phyloP scores from a whole-genome alignment of 495 filamentous ascomycete genomes.

The Trichoderma erinaceum region DNA sequence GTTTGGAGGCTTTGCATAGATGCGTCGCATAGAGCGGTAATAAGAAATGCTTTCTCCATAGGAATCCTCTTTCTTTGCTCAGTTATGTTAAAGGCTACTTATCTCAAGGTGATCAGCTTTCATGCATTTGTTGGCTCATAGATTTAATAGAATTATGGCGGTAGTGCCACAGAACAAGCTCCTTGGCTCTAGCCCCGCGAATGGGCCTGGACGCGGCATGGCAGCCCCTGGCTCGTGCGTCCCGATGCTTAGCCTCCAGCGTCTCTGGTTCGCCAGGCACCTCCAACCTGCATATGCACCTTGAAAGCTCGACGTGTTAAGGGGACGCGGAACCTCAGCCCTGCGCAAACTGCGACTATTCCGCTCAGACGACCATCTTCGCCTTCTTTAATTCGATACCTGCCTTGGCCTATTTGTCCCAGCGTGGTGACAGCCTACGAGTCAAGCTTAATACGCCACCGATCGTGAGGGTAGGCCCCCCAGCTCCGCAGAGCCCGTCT shows the following conservation, averaged over 20 bases:
- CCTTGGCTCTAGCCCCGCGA: not conserved
- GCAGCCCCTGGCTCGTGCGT: constrained; percentile 4
- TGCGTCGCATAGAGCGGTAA: too few species aligned
- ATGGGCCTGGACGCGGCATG: not conserved
- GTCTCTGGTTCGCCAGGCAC: not conserved
- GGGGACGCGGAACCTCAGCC: not conserved
- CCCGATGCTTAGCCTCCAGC: not conserved
- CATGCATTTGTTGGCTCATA: not conserved
- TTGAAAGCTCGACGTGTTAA: not conserved
- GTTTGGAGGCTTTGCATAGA: too few species aligned
- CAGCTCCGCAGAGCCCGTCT: not conserved
- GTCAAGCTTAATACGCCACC: not conserved
- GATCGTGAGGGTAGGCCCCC: not conserved
- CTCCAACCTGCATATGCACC: not conserved
- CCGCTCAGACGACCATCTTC: not conserved
- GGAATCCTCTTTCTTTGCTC: too few species aligned
- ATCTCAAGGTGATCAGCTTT: not conserved
- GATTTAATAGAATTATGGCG: not conserved
- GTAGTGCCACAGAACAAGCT: not conserved
- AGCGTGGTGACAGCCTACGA: not conserved
- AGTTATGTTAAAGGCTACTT: too few species aligned
- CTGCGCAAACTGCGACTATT: not conserved
- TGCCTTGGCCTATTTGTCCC: not conserved
- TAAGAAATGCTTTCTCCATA: too few species aligned
- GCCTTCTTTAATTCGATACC: not conserved